Evolutionary conservation across 345 rosid genomes (phyloP), one percentile per base, ranked within the genome.

Genomic region (Citrus glauca): DNA sequence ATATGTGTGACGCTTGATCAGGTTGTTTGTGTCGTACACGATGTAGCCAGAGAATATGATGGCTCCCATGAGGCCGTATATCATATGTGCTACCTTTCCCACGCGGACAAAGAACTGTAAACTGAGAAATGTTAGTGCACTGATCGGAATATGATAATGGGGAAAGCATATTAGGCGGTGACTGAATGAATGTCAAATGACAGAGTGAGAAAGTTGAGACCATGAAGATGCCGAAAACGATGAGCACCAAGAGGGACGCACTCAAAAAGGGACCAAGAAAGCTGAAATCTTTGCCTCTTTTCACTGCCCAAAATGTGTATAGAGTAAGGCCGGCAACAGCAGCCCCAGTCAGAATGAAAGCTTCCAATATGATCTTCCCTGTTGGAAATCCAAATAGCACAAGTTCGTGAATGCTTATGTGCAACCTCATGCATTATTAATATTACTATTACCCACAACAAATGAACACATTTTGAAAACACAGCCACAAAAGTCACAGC

Each of bases 281-380:
- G 72, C 78, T 83, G 82, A 91, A 91, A 74, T 91, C 94, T 27
- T 85, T 75, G 40, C 93, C 93, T 83, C 84, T 90, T 77, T 76
- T 87, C 4, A 86, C 88, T 0, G 90, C 94, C 98, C 91, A 90
- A 84, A 88, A 90, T n/a, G 94, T 91, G 84, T 90, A 91, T 2
- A 88, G 64, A 9, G 98, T 93, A 19, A 91, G 86, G 19, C 93
- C 82, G 50, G 88, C 20, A 25, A 91, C 88, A 81, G 87, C 86
- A 25, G 79, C 90, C 1, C 78, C 45, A 1, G 96, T 93, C 71
- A 93, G 82, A 16, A 89, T 84, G 25, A 72, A 91, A 24, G 94
- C 86, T 78, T 91, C 92, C 57, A 87, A 82, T 74, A 91, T 85
- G 10, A 91, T 81, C 76, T 57, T 88, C 53, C 93, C 94, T 91